Evolutionary conservation across 768 basidiomycete species (phyloP), one percentile per base, ranked within the genome.

Genomic region (Dioszegia aurantiaca): DNA sequence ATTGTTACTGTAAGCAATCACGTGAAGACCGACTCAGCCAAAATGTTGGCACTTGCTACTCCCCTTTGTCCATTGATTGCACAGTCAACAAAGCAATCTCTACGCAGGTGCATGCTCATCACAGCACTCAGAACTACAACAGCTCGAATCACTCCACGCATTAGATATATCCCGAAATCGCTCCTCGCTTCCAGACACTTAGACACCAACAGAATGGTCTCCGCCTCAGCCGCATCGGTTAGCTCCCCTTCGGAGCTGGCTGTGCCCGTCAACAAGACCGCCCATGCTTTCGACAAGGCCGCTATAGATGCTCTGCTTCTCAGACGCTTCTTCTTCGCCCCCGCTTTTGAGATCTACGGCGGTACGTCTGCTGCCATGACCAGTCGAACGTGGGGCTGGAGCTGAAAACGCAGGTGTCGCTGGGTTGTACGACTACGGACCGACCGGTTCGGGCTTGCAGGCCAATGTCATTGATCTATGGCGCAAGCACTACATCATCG

Each of bases 271-370:
- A 88, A 92, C 82, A 94, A 88, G 79, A 83, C 83, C 1, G 87
- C 85, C 0, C 90, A 92, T 72, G 74, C 85, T 1, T 99, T 99
- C 73, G 89, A 93, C 77, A 94, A 93, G 78, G 63, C 80, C 21
- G 83, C 86, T 23, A 82, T 98, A 30, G 95, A 98, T 69, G 86
- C 86, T 23, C 78, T 94, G 45, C 82, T 98, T 55, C 88, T 86
- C 71, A 84, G 88, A 56, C 82, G 95, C 47, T 99, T 99, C 81
- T 99, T 98, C 81, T 98, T 89, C 74, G 90, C 94, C 3, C 94
- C 94, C 23, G 90, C 95, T 4, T 99, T 98, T 70, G 95, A 98
- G 78, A 97, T 99, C 80, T 98, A 98, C 70, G 92, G 94, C 59
- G 95, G 94, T 91, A 62, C 67, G 85, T 80, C 21, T 33, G 39